Evolutionary conservation across 345 rosid genomes (phyloP).

Genomic region (Syzygium oleosum): DNA sequence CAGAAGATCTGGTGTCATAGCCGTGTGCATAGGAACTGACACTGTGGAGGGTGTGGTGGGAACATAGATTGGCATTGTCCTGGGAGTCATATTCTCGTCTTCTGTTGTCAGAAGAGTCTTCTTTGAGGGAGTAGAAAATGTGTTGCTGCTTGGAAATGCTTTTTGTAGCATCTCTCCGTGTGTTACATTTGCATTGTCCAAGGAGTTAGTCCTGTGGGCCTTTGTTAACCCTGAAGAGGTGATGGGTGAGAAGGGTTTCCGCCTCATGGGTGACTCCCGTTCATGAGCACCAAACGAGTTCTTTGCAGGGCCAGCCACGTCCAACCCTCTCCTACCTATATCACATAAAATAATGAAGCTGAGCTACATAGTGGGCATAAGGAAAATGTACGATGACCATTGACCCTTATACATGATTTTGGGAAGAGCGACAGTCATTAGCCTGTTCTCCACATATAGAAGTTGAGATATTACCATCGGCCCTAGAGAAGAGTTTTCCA

Average conservation of each 20-base stretch:
- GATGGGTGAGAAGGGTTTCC: slow-evolving; percentile 89
- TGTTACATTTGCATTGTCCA: slow-evolving; percentile 12
- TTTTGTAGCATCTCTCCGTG: slow-evolving; percentile 22
- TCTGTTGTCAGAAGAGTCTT: slow-evolving; percentile 15
- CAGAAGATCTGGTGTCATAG: slow-evolving; percentile 53
- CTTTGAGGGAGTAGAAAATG: slow-evolving; percentile 46
- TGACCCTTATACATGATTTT: neutral
- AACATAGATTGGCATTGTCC: slow-evolving; percentile 36
- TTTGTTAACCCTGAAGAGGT: slow-evolving; percentile 42
- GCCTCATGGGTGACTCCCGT: slow-evolving; percentile 54
- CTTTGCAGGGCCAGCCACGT: slow-evolving; percentile 47
- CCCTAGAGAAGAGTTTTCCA: neutral
- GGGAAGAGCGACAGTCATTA: neutral
- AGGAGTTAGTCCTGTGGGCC: slow-evolving; percentile 19
- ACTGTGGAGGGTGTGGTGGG: slow-evolving; percentile 64
- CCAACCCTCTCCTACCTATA: slow-evolving; percentile 60
- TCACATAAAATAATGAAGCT: neutral
- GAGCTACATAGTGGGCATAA: neutral
- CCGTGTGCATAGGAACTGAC: slow-evolving; percentile 72
- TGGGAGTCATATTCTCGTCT: slow-evolving; percentile 67
- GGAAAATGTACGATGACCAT: neutral
- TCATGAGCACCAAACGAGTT: slow-evolving; percentile 40
- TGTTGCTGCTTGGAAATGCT: slow-evolving; percentile 13
- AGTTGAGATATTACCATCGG: neutral
- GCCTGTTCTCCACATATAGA: neutral